A percentile compares a stretch with the other conserved stretches of the same genome.
Evolutionary conservation across 257 asterid genomes (phyloP).

Genomic region (Primulina tabacum): DNA sequence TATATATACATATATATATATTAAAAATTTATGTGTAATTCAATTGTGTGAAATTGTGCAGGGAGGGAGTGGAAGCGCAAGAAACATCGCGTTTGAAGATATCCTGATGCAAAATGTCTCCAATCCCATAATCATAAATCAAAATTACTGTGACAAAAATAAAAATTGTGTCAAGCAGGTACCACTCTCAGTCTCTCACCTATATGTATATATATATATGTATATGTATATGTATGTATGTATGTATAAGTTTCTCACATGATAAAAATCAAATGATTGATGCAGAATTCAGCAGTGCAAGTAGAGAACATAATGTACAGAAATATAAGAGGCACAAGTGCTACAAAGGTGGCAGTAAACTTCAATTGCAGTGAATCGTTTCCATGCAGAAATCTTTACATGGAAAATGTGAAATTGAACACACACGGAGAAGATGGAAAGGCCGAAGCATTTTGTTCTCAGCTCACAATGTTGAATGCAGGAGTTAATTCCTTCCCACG

Average conservation of each 20-base stretch:
- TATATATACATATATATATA: too few species aligned
- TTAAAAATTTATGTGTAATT: not conserved
- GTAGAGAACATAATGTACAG: constrained; percentile 60
- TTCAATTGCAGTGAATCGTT: constrained; percentile 61
- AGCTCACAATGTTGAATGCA: constrained; percentile 22
- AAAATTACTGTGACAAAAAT: constrained; percentile 68
- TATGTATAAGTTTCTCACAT: too few species aligned
- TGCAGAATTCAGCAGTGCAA: constrained; percentile 76
- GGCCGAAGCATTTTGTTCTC: constrained; percentile 39
- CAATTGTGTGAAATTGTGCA: constrained; percentile 18
- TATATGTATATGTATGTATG: too few species aligned
- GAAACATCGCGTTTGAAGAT: constrained; percentile 59
- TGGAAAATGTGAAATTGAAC: constrained; percentile 49
- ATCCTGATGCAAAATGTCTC: constrained; percentile 59
- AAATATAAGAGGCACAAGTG: constrained; percentile 74
- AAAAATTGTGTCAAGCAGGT: constrained; percentile 59
- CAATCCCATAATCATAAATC: constrained; percentile 87
- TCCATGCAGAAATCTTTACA: constrained; percentile 59
- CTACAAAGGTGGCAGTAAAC: constrained; percentile 52
- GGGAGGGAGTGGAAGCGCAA: constrained; percentile 91
- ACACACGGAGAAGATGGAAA: constrained; percentile 27
- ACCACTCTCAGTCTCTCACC: not conserved
- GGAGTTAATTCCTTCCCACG: constrained; percentile 25
- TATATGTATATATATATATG: too few species aligned
- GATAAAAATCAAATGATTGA: too few species aligned